phyloP scores from a whole-genome alignment of 129 eudicot genomes.

The Gnaphalium uliginosum region DNA sequence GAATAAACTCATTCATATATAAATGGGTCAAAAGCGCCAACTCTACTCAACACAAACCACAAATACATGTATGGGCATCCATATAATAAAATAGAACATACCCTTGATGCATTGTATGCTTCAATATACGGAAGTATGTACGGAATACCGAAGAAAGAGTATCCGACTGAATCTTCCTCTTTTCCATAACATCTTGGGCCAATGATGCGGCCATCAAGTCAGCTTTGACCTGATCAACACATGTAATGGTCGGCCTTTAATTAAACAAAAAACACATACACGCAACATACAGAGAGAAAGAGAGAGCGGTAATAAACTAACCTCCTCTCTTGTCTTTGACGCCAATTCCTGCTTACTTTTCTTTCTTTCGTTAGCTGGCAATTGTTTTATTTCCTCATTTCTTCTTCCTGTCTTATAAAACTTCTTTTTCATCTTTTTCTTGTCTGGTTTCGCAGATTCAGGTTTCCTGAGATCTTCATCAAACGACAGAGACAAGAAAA shows the following conservation, averaged over 20 bases:
- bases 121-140: slow-evolving; percentile 75
- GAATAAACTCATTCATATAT: neutral
- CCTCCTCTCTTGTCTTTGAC: slow-evolving; percentile 87
- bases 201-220: slow-evolving; percentile 84
- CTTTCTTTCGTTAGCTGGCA: slow-evolving; percentile 59
- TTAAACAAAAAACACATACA: neutral
- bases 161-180: slow-evolving; percentile 68
- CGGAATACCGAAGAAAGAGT: slow-evolving; percentile 74
- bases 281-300: neutral
- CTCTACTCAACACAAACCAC: neutral
- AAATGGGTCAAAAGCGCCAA: neutral
- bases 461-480: slow-evolving; percentile 86
- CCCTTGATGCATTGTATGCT: slow-evolving; percentile 67
- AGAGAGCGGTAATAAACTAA: slow-evolving; percentile 10
- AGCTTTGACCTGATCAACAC: slow-evolving; percentile 63
- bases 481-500: slow-evolving; percentile 68
- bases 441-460: slow-evolving; percentile 45
- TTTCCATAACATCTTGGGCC: slow-evolving; percentile 70
- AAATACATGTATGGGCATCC: neutral
- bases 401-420: slow-evolving; percentile 51
- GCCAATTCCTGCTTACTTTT: slow-evolving; percentile 60
- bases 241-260: neutral
- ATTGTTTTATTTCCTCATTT: slow-evolving; percentile 43
- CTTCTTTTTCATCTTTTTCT: slow-evolving; percentile 48
- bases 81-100: slow-evolving; percentile 19